Base-by-base conservation (phyloP, 2,329 filamentous ascomycete genomes). In the Calycina herbarum region DNA sequence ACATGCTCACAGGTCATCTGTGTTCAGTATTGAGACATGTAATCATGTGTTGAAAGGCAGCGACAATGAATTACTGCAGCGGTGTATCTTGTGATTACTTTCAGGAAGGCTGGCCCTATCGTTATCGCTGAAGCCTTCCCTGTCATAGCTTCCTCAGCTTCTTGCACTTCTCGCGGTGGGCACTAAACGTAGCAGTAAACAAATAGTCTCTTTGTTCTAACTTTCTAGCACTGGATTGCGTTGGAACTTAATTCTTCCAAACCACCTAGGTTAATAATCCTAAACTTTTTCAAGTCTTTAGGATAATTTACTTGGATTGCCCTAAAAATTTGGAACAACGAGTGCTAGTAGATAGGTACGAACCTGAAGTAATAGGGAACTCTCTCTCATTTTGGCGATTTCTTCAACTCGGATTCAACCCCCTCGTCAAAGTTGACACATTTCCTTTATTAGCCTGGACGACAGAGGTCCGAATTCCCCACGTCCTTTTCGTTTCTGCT, bases 1-100 rank as follows among this genome's bases (percentile, higher is more conserved):
- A 70, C 69, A 70, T 70, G 67, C 62, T 64, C 27, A 29, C 31
- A 13, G 65, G 66, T 69, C 64, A 66, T 61, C 54, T 64, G 61
- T 24, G 31, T 61, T 57, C 24, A 57, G 10, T 10, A 17, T 29
- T 64, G 58, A 64, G 62, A 66, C 62, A 64, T 59, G 27, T 17
- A 29, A 45, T 64, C 65, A 67, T 58, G 65, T 67, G 65, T 24
- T 51, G 20, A 51, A 24, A 24, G 8, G 45, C 27, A 29, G 4
- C 45, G 20, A 51, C 45, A 5, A 10, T 51, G 20, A 24, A 24
- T 24, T 11, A 13, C 6, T 45, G 42, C 17, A 45, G 42, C 2
- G 7, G 31, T 51, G 45, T 5, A 51, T 51, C 7, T 48, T 48
- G n/a, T 48, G n/a, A 20, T 20, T 20, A 20, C 20, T 20, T 20